Percentiles rank a stretch among this genome's conserved stretches.
phyloP scores from a whole-genome alignment of 2,329 filamentous ascomycete genomes.

The Colletotrichum cordylinicola region DNA sequence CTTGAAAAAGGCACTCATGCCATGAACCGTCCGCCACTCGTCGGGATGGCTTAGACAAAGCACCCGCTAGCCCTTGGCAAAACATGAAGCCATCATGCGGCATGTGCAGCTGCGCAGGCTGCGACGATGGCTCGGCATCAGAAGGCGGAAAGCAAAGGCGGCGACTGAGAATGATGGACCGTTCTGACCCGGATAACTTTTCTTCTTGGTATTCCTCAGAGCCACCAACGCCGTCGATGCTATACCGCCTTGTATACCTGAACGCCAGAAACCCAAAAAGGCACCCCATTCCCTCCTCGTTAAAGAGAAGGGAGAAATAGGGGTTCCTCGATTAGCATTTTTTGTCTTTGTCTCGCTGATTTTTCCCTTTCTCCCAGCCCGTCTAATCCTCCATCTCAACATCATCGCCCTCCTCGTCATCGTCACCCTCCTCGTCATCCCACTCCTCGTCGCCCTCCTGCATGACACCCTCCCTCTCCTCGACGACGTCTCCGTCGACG shows the following conservation, averaged over 20 bases:
- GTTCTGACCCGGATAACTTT: conserved; percentile 15
- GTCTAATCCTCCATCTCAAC: conserved; percentile 37
- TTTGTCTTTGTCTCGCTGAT: neutral
- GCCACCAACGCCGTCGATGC: conserved; percentile 23
- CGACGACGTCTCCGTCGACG: conserved; percentile 40
- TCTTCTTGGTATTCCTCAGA: conserved; percentile 22
- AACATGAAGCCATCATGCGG: neutral
- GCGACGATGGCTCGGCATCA: neutral
- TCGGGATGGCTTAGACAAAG: neutral
- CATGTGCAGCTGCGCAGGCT: neutral
- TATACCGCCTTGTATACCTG: conserved; percentile 21
- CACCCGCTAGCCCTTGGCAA: neutral
- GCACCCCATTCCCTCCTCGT: neutral
- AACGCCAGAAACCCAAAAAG: conserved; percentile 12
- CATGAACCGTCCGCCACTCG: neutral
- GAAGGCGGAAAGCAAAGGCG: conserved; percentile 5
- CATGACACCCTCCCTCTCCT: conserved; percentile 26
- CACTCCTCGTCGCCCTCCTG: conserved; percentile 24
- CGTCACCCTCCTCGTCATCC: conserved; percentile 22
- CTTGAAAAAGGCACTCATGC: neutral
- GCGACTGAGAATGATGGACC: conserved; percentile 16
- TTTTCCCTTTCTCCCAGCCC: neutral
- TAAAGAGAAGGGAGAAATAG: neutral
- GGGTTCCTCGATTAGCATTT: conserved; percentile 14
- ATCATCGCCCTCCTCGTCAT: conserved; percentile 27